Percentiles rank a stretch among this genome's conserved stretches.
Conservation (phyloP, 2,329 filamentous ascomycete genomes). For the Trichoderma gracile region DNA sequence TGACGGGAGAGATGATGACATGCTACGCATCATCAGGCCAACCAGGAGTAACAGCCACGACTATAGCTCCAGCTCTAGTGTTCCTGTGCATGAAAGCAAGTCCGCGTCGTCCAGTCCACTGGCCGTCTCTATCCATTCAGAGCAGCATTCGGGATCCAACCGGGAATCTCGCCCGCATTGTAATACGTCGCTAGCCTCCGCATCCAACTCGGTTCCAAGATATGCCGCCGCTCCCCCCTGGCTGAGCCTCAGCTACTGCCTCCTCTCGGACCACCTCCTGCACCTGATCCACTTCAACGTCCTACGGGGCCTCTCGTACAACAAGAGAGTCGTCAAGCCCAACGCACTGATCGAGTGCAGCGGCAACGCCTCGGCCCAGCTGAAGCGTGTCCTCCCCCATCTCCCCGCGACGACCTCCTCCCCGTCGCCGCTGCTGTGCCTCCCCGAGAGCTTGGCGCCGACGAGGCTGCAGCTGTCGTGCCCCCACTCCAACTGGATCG, state of each 20-base stretch:
- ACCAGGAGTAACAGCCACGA: background rate
- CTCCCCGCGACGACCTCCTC: background rate
- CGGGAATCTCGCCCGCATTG: background rate
- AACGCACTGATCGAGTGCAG: background rate
- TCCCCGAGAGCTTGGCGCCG: constrained; percentile 35
- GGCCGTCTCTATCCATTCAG: background rate
- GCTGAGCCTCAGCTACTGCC: constrained; percentile 1
- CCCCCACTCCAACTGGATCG: constrained; percentile 45
- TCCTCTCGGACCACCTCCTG: constrained; percentile 17
- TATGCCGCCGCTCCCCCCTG: background rate
- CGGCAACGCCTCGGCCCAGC: background rate
- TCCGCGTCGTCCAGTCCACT: background rate
- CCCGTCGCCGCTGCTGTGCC: background rate
- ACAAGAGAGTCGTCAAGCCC: constrained; percentile 2
- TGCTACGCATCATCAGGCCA: background rate
- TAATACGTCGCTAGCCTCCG: constrained; percentile 7
- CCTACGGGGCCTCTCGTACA: constrained; percentile 17
- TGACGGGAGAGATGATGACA: constrained; percentile 2
- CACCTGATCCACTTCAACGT: constrained; percentile 23
- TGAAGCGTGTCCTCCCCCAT: background rate
- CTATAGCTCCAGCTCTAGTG: background rate
- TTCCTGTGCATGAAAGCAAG: background rate
- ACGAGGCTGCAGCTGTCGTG: constrained; percentile 43
- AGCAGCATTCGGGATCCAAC: background rate
- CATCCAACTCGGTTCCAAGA: background rate